A percentile compares a stretch with the other conserved stretches of the same genome.
phyloP scores from a whole-genome alignment of 768 basidiomycete species.

The Leccinum arenicola region DNA sequence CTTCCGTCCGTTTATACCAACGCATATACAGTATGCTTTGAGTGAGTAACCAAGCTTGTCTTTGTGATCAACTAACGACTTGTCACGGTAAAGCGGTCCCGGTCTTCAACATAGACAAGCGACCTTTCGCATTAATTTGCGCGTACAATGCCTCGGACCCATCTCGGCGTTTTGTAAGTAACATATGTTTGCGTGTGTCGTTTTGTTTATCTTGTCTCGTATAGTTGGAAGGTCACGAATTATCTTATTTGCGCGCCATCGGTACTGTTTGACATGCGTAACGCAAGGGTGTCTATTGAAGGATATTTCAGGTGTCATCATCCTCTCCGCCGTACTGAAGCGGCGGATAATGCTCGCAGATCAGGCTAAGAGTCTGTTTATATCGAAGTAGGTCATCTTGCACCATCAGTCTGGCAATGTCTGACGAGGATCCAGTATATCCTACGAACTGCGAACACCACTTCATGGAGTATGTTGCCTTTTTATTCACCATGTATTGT shows the following conservation, averaged over 20 bases:
- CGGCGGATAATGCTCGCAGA: no score
- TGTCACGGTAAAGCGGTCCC: conserved; percentile 48
- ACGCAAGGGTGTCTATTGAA: conserved; percentile 2
- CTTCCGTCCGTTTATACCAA: conserved; percentile 78
- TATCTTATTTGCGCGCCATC: conserved; percentile 90
- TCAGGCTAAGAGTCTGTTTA: no score
- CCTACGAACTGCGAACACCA: conserved; percentile 24
- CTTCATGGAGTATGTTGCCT: conserved; percentile 70
- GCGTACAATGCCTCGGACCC: conserved; percentile 86
- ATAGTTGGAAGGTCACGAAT: conserved; percentile 82
- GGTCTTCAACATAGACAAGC: conserved; percentile 89
- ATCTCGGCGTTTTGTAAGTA: conserved; percentile 72
- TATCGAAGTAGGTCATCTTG: no score
- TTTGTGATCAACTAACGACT: conserved; percentile 3
- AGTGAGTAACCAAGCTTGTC: conserved; percentile 46
- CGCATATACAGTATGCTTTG: conserved; percentile 71
- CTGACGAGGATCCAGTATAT: no score
- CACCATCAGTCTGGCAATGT: no score
- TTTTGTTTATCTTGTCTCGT: conserved; percentile 7
- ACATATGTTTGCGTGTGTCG: not conserved
- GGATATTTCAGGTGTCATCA: conserved; percentile 69
- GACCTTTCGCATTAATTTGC: conserved; percentile 78
- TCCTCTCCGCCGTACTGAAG: conserved; percentile 61
- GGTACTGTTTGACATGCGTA: conserved; percentile 38
- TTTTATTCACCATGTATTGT: not conserved